Evolutionary conservation across 164 flowering plant species (phyloP), one percentile per base, ranked within the genome.

Genomic region (Stephania yunnanensis): DNA sequence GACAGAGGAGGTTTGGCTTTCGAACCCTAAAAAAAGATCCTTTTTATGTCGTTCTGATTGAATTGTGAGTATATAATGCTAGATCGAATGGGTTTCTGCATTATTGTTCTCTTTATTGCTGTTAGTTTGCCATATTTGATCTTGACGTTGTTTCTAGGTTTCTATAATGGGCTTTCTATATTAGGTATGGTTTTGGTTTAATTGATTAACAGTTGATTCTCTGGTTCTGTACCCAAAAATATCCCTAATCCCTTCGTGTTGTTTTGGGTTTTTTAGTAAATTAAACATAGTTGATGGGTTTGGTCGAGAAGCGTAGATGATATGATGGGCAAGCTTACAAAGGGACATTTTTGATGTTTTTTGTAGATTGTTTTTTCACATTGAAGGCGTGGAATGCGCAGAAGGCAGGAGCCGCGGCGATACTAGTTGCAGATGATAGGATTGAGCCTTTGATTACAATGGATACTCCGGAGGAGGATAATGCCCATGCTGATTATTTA

Each of bases 361-460:
- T 82, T 53, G 79, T 89, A 95, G 99, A 91, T 75, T 95, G 98
- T 76, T 93, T 64, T 80, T 93, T 95, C 84, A 93, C 98, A 19
- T 69, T 90, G 84, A 95, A 95, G 86, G 97, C 97, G 61, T 95
- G 97, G 98, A 89, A 91, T 83, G 97, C 98, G 0, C 98, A 95
- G 78, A 87, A 87, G 10, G 93, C 84, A 65, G 98, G 98, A 76
- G 99, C 94, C 8, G 98, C 99, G 2, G 98, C 99, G 15, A 82
- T 95, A 74, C 93, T 95, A 52, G 97, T 95, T 46, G 87, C 94
- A 1, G 98, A 95, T 82, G 84, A 88, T 79, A 87, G 78, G 76
- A 44, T 72, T 20, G 99, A 93, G 75, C 98, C 94, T 61, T 85
- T 95, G 79, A 95, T 95, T 71, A 90, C 97, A 61, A 95, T 95